A percentile compares a stretch with the other conserved stretches of the same genome.
These are phyloP conservation scores for Ambrosia hybrid DNA, from an alignment of 140 eudicot species.

Conservation along the genomic window DNA sequence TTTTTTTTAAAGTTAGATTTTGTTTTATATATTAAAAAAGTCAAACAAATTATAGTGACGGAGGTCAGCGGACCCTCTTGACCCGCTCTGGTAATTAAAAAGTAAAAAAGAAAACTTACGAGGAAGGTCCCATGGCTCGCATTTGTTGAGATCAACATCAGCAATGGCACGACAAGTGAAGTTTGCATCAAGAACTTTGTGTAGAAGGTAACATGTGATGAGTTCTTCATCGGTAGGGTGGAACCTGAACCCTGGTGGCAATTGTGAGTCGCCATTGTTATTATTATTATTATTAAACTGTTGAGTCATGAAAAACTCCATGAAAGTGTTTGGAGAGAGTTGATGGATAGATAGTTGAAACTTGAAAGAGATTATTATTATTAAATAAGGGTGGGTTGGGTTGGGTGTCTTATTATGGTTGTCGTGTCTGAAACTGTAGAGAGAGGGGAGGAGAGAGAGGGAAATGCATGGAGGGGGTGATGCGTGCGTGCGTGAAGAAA, in stretches of 20 bases:
- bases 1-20: too few species aligned
- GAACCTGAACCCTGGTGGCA: conserved; percentile 86
- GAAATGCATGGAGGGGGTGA: conserved; percentile 36
- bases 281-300: conserved; percentile 21
- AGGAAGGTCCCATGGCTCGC: conserved; percentile 96
- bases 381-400: conserved; percentile 14
- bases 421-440: conserved; percentile 25
- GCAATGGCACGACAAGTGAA: conserved; percentile 82
- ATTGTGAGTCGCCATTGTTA: conserved; percentile 34
- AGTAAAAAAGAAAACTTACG: conserved; percentile 31
- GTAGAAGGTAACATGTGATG: conserved; percentile 76
- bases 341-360: conserved; percentile 26
- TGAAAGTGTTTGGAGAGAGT: conserved; percentile 12
- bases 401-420: conserved; percentile 16
- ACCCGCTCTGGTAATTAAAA: too few species aligned
- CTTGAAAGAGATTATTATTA: too few species aligned
- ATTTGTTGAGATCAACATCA: conserved; percentile 92
- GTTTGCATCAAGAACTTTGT: conserved; percentile 65
- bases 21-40: too few species aligned
- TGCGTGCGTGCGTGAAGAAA: conserved; percentile 96
- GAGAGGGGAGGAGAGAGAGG: conserved; percentile 21
- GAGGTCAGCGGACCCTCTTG: too few species aligned
- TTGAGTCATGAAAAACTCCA: conserved; percentile 39
- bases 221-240: conserved; percentile 97
- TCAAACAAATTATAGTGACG: too few species aligned